Evolutionary conservation across 768 basidiomycete species (phyloP), one percentile per base, ranked within the genome.

Genomic region (Leccinum longicurvipes): DNA sequence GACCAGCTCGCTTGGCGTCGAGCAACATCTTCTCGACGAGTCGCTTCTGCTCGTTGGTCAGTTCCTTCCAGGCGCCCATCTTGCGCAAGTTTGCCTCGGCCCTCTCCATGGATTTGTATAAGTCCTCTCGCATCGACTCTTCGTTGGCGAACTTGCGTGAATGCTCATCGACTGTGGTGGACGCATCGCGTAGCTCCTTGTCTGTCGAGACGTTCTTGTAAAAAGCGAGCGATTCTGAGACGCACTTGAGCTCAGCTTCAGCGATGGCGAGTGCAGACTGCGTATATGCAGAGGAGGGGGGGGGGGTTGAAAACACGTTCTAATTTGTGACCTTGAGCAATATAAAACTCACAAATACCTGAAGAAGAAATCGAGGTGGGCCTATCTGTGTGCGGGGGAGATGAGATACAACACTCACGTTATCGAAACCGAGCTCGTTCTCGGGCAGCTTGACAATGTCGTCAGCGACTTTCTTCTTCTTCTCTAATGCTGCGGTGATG

Each of bases 11-110:
- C 65, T 80, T 89, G 10, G 91, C 89, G 53, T 92, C 91, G 58
- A 89, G 76, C 34, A 83, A 74, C 83, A 89, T 82, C 69, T 91
- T 89, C 24, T 93, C 89, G 8, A 93, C 79, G n/a, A 95, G 76
- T 11, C 91, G 81, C 59, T 82, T 71, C 62, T 91, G 83, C 65
- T 94, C 92, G 0, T 79, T 56, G 14, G 76, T 80, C 9, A 94
- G 74, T 49, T 76, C 76, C 32, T 83, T 82, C 82, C 81, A 86
- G 55, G 77, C 71, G 4, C 83, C 85, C 4, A 83, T 80, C 54
- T 73, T 74, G 62, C 82, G 82, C 60, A 90, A 73, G 64, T 89
- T 87, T 69, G 83, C 80, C 64, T 87, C 78, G 0, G 90, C 90
- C 6, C 80, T 78, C 7, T 80, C 72, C 69, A 90, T 89, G 44